Base-by-base conservation (phyloP, 495 filamentous ascomycete genomes). In the Astrocystis sublimbata region DNA sequence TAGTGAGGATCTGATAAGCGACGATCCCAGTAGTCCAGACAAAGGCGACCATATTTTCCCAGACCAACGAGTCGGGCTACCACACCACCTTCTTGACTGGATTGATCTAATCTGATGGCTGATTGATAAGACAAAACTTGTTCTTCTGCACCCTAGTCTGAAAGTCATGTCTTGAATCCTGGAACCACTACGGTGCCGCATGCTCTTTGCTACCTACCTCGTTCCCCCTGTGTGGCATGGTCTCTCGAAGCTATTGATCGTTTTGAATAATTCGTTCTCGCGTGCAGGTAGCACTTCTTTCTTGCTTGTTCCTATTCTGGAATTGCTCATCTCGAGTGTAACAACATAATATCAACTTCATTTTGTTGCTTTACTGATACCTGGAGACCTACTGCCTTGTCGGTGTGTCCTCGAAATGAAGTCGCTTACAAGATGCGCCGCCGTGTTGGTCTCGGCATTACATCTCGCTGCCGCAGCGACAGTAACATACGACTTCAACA, bases 401-500 rank as follows among this genome's bases (percentile, higher is more conserved):
- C 33, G 23, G 19, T 23, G 55, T 33, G 40, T 19, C 21, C 43
- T 53, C 21, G 51, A 38, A 33, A 30, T 61, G 41, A 47, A 26
- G 12, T 23, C 58, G 43, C 36, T 52, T 17, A 55, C 42, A 24
- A 62, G 61, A 17, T 60, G 71, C 49, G 45, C 67, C 55, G 45
- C 64, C n/a, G 50, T 43, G 17, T n/a, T 75, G 70, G 67, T 70
- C 65, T 70, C 63, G 71, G 49, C 61, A 66, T 54, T 71, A 56
- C 64, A 70, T 58, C 58, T 73, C 21, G 66, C 74, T n/a, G 56
- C 73, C 35, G 77, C 79, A 35, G 88, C 84, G 36, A 89, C 85
- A 2, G 84, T 92, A 56, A 86, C 81, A 24, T 89, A 91, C 69
- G 81, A 96, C 72, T 96, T 89, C 76, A 88, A 89, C 68, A 82